Evolutionary conservation across 495 filamentous ascomycete species (phyloP), one percentile per base, ranked within the genome.

Genomic region (Lasiosphaeria miniovina): DNA sequence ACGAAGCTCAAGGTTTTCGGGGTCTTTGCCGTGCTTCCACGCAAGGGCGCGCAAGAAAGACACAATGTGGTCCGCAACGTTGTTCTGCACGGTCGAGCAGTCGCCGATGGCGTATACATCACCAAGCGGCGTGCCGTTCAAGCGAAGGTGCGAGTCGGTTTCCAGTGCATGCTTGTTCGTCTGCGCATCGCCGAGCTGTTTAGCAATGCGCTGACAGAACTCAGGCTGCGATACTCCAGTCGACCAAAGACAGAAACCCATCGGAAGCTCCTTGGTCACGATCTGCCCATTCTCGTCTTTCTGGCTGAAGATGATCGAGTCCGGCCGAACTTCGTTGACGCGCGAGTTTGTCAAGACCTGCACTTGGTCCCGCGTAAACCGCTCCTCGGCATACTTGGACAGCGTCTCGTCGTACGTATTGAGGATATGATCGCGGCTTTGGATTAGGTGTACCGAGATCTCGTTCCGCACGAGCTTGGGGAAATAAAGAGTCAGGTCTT

Each of bases 91-190:
- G 0, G 94, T 98, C 11, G 89, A 78, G 76, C 94, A 97, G 73
- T 99, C 95, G n/a, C 95, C 95, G 55, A 99, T 90, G 51, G 91
- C 91, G 70, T 99, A 99, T 36, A 99, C 90, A 66, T 97, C 94
- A 43, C 95, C 94, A 0, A 98, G 77, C 0, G 94, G 95, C 0
- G 95, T 87, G 40, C 95, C 95, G 65, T 89, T 90, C 0, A 99
- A 77, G 45, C 95, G 91, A 6, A 98, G 86, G 72, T 99, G 91
- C 4, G 91, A 85, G 73, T 99, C 95, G 0, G 95, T 99, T 70
- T 98, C 95, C 9, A 99, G 82, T 14, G 95, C 95, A 65, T 93
- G 92, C 40, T 82, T 83, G 74, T 99, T 99, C 52, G 84, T 90
- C 69, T 99, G 95, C 8, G 76, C 70, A 2, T 80, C 70, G 49